phyloP scores from a whole-genome alignment of 1,284 basidiomycete species.

The Bjerkandera adusta region DNA sequence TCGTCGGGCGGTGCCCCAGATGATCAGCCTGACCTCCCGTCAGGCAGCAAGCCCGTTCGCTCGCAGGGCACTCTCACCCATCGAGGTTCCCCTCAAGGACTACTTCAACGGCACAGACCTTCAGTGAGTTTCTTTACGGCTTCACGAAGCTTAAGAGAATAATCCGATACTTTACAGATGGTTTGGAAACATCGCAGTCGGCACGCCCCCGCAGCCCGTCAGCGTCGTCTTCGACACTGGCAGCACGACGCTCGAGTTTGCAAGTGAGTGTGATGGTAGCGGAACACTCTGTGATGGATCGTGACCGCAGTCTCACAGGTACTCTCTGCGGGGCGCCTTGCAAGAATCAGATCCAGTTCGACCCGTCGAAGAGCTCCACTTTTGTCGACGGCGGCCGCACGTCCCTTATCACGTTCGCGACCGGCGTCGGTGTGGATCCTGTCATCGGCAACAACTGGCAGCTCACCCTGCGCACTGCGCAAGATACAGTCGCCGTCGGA shows the following conservation, averaged over 20 bases:
- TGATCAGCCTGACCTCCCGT: slow-evolving; percentile 39
- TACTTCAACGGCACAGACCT: slow-evolving; percentile 55
- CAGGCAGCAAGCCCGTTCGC: slow-evolving; percentile 19
- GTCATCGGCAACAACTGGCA: slow-evolving; percentile 45
- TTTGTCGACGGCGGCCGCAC: slow-evolving; percentile 42
- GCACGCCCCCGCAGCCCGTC: slow-evolving; percentile 49
- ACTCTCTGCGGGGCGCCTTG: slow-evolving; percentile 45
- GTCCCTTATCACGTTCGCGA: slow-evolving; percentile 45
- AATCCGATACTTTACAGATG: slow-evolving; percentile 34
- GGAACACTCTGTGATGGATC: background rate
- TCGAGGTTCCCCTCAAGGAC: slow-evolving; percentile 44
- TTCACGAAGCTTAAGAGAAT: too few relatives aligned
- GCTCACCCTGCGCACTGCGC: slow-evolving; percentile 39
- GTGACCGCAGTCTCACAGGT: slow-evolving; percentile 28
- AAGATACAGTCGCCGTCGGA: slow-evolving; percentile 46
- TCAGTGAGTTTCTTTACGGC: slow-evolving; percentile 43
- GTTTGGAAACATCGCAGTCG: slow-evolving; percentile 50
- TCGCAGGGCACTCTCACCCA: slow-evolving; percentile 36
- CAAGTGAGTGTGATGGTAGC: slow-evolving; percentile 37
- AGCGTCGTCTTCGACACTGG: slow-evolving; percentile 55
- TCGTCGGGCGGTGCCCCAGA: slow-evolving; percentile 14
- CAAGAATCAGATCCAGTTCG: slow-evolving; percentile 43
- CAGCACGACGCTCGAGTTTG: slow-evolving; percentile 46
- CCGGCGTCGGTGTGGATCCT: slow-evolving; percentile 56
- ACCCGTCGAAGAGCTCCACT: slow-evolving; percentile 46